These are phyloP conservation scores for Hanseniaspora thailandica DNA, from an alignment of 805 yeast species.

Conservation along the genomic window DNA sequence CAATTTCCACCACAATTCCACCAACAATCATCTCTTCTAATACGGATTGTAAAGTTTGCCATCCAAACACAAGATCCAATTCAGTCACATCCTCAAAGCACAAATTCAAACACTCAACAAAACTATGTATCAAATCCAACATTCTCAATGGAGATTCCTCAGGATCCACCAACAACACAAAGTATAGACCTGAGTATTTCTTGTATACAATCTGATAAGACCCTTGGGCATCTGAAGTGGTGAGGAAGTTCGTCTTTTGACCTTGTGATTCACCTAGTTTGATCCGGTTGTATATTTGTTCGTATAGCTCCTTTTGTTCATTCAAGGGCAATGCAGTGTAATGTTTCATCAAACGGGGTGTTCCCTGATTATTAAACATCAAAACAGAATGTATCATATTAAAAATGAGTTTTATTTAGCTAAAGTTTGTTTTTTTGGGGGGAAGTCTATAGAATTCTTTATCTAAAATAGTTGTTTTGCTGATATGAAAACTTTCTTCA, in stretches of 20 bases:
- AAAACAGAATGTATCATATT: conserved; percentile 76
- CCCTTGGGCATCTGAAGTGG: conserved; percentile 37
- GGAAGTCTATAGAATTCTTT: too few relatives aligned
- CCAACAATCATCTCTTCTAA: conserved; percentile 90
- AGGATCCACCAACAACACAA: conserved; percentile 89
- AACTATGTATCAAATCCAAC: conserved; percentile 85
- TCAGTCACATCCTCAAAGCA: conserved; percentile 94
- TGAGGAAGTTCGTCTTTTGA: conserved; percentile 30
- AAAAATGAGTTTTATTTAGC: too few relatives aligned
- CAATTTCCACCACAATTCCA: conserved; percentile 95
- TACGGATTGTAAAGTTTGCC: conserved; percentile 92
- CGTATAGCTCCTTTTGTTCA: conserved; percentile 3
- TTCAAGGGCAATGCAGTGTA: conserved; percentile 57
- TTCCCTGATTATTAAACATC: conserved; percentile 78
- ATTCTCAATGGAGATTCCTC: conserved; percentile 93
- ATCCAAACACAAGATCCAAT: conserved; percentile 91
- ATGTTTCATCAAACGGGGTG: conserved; percentile 80
- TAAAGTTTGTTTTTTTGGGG: too few relatives aligned
- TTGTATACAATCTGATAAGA: conserved; percentile 83
- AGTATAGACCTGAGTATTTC: conserved; percentile 90
- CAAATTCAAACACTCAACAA: conserved; percentile 85
- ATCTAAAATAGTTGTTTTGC: too few relatives aligned
- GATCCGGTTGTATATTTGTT: conserved; percentile 8
- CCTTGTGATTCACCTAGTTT: conserved; percentile 7
- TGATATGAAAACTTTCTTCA: too few relatives aligned